phyloP scores from a whole-genome alignment of 2,329 filamentous ascomycete genomes.

The Talaromyces sp. region DNA sequence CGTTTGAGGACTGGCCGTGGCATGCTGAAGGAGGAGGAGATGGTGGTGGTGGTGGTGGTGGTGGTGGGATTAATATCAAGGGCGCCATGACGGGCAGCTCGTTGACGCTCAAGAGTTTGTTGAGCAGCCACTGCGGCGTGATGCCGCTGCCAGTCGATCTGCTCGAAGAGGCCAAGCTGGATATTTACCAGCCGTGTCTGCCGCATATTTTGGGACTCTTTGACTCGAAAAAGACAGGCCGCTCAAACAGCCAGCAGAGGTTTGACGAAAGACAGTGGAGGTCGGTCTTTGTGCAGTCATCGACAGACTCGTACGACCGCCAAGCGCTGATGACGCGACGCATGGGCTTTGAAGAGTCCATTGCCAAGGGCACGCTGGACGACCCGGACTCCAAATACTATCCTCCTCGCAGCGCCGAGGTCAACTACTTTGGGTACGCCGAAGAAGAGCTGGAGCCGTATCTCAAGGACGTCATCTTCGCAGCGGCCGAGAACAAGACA shows the following conservation, averaged over 20 bases:
- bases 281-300: constrained; percentile 35
- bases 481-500: constrained; percentile 20
- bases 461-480: constrained; percentile 28
- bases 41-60: constrained; percentile 10
- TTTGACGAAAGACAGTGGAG: constrained; percentile 25
- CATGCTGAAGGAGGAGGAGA: constrained; percentile 10
- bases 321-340: constrained; percentile 29
- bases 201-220: constrained; percentile 35
- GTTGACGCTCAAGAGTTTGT: constrained; percentile 36
- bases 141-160: constrained; percentile 38
- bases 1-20: constrained; percentile 19
- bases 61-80: constrained; percentile 33
- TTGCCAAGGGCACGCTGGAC: constrained; percentile 23
- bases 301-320: constrained; percentile 36
- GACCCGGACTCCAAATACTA: constrained; percentile 27
- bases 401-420: constrained; percentile 26
- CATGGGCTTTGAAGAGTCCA: constrained; percentile 31
- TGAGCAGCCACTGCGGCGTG: constrained; percentile 38
- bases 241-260: neutral
- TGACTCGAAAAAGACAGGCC: constrained; percentile 24
- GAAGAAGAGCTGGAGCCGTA: constrained; percentile 41
- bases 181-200: constrained; percentile 39
- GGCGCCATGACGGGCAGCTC: constrained; percentile 35
- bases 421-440: constrained; percentile 44
- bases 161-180: constrained; percentile 29